These are phyloP conservation scores for Oryza glumipatula DNA, from an alignment of 176 grass and related monocot species.

Conservation along the genomic window DNA sequence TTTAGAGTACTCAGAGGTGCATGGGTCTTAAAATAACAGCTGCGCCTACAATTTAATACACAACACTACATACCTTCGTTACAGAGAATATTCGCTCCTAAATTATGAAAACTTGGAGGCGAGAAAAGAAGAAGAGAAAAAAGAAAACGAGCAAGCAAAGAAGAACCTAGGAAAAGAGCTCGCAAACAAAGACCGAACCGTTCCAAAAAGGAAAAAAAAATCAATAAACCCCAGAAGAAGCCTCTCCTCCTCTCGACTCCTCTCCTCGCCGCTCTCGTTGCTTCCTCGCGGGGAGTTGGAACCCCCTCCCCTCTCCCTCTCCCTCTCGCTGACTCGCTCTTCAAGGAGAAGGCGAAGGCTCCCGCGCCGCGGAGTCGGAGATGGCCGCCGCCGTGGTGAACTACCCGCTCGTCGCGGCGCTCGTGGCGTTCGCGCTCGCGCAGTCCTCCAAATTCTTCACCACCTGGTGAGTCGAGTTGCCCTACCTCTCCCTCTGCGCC, in stretches of 20 bases:
- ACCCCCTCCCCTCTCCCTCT: not conserved
- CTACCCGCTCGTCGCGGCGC: conserved; percentile 71
- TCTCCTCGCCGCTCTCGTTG: not conserved
- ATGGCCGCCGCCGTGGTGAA: conserved; percentile 39
- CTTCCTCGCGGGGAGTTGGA: conserved; percentile 21
- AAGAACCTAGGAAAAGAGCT: not conserved
- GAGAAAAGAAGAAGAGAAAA: too few species aligned
- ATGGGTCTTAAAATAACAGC: too few species aligned
- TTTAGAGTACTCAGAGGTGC: too few species aligned
- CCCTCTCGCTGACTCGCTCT: conserved; percentile 5
- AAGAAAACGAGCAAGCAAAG: not conserved
- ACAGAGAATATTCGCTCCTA: too few species aligned
- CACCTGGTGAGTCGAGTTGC: conserved; percentile 50
- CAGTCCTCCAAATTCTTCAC: conserved; percentile 86
- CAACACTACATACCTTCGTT: too few species aligned
- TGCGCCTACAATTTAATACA: too few species aligned
- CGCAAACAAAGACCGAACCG: not conserved
- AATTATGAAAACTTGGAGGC: too few species aligned
- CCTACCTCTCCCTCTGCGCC: not conserved
- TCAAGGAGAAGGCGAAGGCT: not conserved
- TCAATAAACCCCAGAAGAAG: not conserved
- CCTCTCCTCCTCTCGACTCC: not conserved
- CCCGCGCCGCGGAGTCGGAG: not conserved
- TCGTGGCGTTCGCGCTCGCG: conserved; percentile 67
- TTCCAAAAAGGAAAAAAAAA: not conserved